Conservation (phyloP, 495 filamentous ascomycete species). For the Aspergillus steynii region DNA sequence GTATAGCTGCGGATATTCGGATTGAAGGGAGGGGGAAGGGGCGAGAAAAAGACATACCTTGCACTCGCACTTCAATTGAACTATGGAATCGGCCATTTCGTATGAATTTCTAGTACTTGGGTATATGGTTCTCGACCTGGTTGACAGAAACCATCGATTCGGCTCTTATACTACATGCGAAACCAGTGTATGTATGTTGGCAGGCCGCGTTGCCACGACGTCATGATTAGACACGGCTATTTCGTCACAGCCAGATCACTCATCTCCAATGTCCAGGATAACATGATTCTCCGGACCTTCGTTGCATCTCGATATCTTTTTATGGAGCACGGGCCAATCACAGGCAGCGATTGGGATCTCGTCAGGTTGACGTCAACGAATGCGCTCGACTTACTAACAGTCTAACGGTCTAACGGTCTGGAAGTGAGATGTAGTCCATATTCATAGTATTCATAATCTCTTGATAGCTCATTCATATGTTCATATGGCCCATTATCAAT, state of each 20-base stretch:
- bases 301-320: not conserved
- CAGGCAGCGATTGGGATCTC: conserved; percentile 1
- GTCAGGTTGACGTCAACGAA: conserved; percentile 23
- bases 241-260: not conserved
- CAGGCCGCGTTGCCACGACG: not conserved
- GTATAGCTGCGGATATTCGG: too few species aligned
- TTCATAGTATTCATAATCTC: not conserved
- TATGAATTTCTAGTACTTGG: too few species aligned
- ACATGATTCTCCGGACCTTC: not conserved
- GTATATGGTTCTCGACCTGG: too few species aligned
- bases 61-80: conserved; percentile 44
- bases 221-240: not conserved
- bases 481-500: not conserved
- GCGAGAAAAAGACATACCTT: conserved; percentile 29
- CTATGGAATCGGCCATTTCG: conserved; percentile 36
- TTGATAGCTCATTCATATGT: not conserved
- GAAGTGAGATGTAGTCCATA: not conserved
- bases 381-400: not conserved
- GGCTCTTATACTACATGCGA: too few species aligned
- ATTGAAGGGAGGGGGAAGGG: not conserved
- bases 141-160: not conserved
- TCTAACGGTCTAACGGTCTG: not conserved
- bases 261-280: not conserved
- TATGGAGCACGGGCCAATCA: conserved; percentile 3
- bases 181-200: too few species aligned